Conservation (phyloP, 2,329 filamentous ascomycete genomes). For the Alternaria tenuissima region DNA sequence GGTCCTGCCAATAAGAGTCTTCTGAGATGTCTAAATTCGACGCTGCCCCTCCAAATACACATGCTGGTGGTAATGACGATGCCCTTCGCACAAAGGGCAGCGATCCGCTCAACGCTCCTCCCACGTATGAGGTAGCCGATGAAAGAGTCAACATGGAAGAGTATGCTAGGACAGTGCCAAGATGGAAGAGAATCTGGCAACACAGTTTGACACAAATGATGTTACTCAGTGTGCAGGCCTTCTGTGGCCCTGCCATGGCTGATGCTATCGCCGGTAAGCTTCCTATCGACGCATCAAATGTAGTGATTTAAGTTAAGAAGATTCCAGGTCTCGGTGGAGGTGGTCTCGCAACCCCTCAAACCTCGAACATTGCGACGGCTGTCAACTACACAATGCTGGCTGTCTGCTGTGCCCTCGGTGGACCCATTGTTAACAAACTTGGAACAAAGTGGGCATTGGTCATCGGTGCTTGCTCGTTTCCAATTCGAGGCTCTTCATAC, state of each 20-base stretch:
- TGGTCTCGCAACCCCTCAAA: constrained; percentile 56
- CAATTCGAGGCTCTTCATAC: constrained; percentile 58
- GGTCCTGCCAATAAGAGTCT: neutral
- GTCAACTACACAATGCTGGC: constrained; percentile 42
- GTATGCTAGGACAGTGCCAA: constrained; percentile 42
- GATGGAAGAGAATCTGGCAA: constrained; percentile 57
- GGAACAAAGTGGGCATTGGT: constrained; percentile 59
- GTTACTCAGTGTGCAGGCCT: constrained; percentile 57
- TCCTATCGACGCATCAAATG: neutral
- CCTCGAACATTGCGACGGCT: constrained; percentile 53
- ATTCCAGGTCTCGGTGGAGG: constrained; percentile 47
- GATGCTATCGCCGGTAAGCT: constrained; percentile 40
- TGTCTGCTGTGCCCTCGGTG: constrained; percentile 52
- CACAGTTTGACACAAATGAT: constrained; percentile 61
- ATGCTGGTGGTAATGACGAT: constrained; percentile 43
- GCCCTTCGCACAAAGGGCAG: constrained; percentile 38
- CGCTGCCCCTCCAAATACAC: constrained; percentile 44
- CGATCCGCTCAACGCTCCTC: constrained; percentile 32
- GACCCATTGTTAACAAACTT: constrained; percentile 58
- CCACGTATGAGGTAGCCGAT: constrained; percentile 27
- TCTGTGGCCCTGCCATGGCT: constrained; percentile 46
- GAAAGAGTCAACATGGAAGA: constrained; percentile 51
- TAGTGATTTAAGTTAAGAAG: neutral
- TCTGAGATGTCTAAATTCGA: constrained; percentile 41
- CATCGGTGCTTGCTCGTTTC: constrained; percentile 55